Conservation (phyloP, 2,329 filamentous ascomycete species). For the Fusarium gaditjirri region DNA sequence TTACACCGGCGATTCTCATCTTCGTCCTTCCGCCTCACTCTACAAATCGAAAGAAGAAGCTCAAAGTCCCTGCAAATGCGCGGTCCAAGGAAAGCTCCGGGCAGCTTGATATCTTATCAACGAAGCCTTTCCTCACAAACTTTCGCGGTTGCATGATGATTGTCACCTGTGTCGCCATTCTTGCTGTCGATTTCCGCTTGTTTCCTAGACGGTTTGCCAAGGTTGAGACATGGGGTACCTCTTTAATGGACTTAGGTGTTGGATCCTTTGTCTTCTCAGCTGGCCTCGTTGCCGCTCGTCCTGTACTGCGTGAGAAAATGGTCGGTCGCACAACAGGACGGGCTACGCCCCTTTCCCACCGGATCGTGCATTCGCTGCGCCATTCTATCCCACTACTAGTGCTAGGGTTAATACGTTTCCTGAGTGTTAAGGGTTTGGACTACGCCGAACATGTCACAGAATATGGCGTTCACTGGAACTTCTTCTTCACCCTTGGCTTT, state of each 20-base stretch:
- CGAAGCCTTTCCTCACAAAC: constrained; percentile 91
- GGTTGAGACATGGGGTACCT: constrained; percentile 99
- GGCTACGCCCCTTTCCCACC: constrained; percentile 60
- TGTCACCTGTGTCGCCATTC: constrained; percentile 87
- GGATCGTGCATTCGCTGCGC: constrained; percentile 74
- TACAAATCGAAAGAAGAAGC: constrained; percentile 56
- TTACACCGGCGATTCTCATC: constrained; percentile 75
- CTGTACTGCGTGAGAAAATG: constrained; percentile 75
- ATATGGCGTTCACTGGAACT: constrained; percentile 99
- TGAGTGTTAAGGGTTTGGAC: constrained; percentile 92
- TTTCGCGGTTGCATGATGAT: constrained; percentile 94
- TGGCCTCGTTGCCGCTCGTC: constrained; percentile 87
- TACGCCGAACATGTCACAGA: constrained; percentile 98
- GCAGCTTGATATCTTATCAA: constrained; percentile 66
- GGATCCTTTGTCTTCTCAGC: constrained; percentile 97
- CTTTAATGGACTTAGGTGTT: constrained; percentile 98
- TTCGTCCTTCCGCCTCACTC: constrained; percentile 60
- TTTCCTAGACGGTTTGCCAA: constrained; percentile 97
- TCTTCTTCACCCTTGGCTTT: constrained; percentile 95
- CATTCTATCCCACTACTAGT: constrained; percentile 86
- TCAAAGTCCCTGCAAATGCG: constrained; percentile 56
- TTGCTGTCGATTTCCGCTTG: constrained; percentile 95
- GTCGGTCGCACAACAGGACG: constrained; percentile 61
- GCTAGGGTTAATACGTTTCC: constrained; percentile 82
- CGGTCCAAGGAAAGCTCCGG: constrained; percentile 49